Base-by-base conservation (phyloP, 805 yeast species). In the Yarrowia bubula region DNA sequence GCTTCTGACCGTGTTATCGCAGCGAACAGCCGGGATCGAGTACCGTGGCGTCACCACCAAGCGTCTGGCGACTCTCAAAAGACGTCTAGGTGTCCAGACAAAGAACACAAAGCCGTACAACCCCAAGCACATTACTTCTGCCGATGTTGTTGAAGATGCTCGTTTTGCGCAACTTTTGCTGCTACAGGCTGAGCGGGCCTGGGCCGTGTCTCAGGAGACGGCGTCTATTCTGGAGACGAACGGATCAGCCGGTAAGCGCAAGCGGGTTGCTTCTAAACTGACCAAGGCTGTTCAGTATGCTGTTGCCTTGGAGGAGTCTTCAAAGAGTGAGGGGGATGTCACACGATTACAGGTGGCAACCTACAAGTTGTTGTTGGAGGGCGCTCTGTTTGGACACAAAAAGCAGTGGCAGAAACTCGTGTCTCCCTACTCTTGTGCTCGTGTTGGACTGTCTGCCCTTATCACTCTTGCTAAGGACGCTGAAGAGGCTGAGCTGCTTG, bases 101-200 rank as follows among this genome's bases (percentile, higher is more conserved):
- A 83, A 81, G 71, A 89, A 90, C 72, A 84, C 95, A 28, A 86
- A 83, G 73, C 81, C 84, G 71, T 88, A 86, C 74, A 78, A 82
- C 69, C 79, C 79, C 5, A 75, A 83, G 39, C 75, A 76, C 35
- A 79, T 89, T 32, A 71, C 80, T 1, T 65, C 76, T 0, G 85
- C 79, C 8, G 82, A 84, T 65, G 86, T 86, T 68, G 80, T 76
- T 4, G 67, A 74, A 18, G 84, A 89, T 70, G 73, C 75, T 11
- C 77, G 81, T 67, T 84, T 77, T 71, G 93, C 87, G 38, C 78
- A 81, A 43, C 75, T 91, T 31, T 74, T 85, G n/a, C 77, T 92
- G 28, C 78, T 85, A 66, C 81, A 82, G n/a, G 86, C 88, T 1
- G 98, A 95, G 75, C 83, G 97, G 72, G 89, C 90, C 69, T 78